A percentile compares a stretch with the other conserved stretches of the same genome.
Evolutionary conservation across 148 eudicot species (phyloP).

Genomic region (Cornus suecica): DNA sequence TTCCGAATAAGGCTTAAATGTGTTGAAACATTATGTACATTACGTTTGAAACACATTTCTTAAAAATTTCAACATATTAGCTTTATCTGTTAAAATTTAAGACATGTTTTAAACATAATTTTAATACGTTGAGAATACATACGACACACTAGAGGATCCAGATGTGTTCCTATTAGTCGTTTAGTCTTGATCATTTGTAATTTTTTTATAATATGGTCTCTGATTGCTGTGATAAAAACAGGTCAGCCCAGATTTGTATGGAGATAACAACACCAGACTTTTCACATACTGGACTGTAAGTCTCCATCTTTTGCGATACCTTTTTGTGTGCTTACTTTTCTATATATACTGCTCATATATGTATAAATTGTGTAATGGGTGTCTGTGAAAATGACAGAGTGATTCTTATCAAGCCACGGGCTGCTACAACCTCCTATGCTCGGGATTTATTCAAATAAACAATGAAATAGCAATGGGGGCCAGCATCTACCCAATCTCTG

Average conservation of each 20-base stretch:
- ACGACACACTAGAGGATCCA: no score
- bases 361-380: background rate
- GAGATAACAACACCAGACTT: conserved; percentile 84
- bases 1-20: no score
- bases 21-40: background rate
- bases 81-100: no score
- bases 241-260: conserved; percentile 94
- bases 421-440: conserved; percentile 84
- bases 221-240: conserved; percentile 20
- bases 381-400: conserved; percentile 39
- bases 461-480: conserved; percentile 79
- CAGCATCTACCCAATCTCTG: conserved; percentile 67
- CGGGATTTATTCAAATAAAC: conserved; percentile 80
- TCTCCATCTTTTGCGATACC: background rate
- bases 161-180: background rate
- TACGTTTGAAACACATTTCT: no score
- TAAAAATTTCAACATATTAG: no score
- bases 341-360: background rate
- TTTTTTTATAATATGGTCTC: background rate
- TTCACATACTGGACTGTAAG: conserved; percentile 98
- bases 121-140: no score
- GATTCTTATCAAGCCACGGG: conserved; percentile 87
- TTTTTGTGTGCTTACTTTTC: background rate
- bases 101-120: no score
- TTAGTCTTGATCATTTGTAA: background rate